Conservation (phyloP, 805 yeast species). For the Dipodascopsis tothii region DNA sequence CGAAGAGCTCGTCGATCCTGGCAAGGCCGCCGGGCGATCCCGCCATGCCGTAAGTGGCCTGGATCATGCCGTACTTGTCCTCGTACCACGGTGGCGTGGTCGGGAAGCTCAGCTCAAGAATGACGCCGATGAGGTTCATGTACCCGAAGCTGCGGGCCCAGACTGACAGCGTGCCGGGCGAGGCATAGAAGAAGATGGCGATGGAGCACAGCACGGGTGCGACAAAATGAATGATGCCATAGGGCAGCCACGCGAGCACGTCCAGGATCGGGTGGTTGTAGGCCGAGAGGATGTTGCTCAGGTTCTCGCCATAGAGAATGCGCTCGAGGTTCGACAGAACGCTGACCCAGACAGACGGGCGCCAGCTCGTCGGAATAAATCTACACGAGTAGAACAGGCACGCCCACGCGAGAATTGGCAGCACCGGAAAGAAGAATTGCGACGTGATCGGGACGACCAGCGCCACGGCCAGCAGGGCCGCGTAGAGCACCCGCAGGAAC, state of each 20-base stretch:
- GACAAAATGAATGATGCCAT: slow-evolving; percentile 82
- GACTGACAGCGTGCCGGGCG: slow-evolving; percentile 76
- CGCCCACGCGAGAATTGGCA: slow-evolving; percentile 82
- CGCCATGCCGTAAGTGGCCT: slow-evolving; percentile 83
- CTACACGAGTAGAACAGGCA: slow-evolving; percentile 71
- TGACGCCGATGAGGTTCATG: slow-evolving; percentile 83
- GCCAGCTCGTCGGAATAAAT: slow-evolving; percentile 61
- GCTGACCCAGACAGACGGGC: slow-evolving; percentile 85
- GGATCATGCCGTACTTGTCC: slow-evolving; percentile 68
- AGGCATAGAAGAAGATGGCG: slow-evolving; percentile 75
- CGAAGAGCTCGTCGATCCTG: slow-evolving; percentile 72
- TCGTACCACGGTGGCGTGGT: slow-evolving; percentile 99
- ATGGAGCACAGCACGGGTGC: slow-evolving; percentile 82
- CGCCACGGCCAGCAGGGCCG: slow-evolving; percentile 37
- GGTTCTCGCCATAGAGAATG: slow-evolving; percentile 81
- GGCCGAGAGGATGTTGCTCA: slow-evolving; percentile 70
- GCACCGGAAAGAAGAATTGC: slow-evolving; percentile 74
- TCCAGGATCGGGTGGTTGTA: slow-evolving; percentile 59
- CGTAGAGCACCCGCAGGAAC: slow-evolving; percentile 31
- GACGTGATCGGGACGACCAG: slow-evolving; percentile 67
- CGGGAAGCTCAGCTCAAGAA: slow-evolving; percentile 75
- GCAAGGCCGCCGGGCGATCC: slow-evolving; percentile 96
- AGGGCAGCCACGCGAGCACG: slow-evolving; percentile 90
- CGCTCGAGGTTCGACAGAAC: slow-evolving; percentile 88
- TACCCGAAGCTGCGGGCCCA: slow-evolving; percentile 93